Evolutionary conservation across 2,329 filamentous ascomycete species (phyloP), one percentile per base, ranked within the genome.

Genomic region (Arthrobotrys iridis): DNA sequence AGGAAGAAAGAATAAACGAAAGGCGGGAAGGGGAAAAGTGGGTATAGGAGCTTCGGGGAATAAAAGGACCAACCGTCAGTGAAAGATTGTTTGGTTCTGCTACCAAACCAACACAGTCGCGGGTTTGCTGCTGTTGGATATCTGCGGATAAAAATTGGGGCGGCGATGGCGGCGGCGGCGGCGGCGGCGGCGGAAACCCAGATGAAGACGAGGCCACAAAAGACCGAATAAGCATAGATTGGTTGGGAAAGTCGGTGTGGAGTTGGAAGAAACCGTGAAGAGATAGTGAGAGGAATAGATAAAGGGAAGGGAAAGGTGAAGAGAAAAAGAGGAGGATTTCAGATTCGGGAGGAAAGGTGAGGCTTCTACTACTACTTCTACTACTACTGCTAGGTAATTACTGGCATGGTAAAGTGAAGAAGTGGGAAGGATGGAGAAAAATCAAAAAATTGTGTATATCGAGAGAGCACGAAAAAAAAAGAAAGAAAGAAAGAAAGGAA

Each of bases 21-120:
- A 81, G 82, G 82, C 80, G 80, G 81, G 81, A 80, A 84, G 82
- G 80, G 83, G 80, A 74, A 79, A 80, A 75, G 81, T 26, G 15
- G 24, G 58, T 28, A 59, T 37, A 40, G 45, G 45, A 26, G 78
- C 82, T 72, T 20, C 24, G 46, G 65, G 63, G 28, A 57, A 71
- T 26, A 45, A 63, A 60, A 52, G 63, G 57, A 67, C 60, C 26
- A 66, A 59, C 43, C 35, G 35, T 41, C 40, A 46, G 58, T 24
- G 40, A 62, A 35, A 67, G 30, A 33, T 63, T 33, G 50, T 65
- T 62, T 62, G 22, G 26, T 46, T 22, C 43, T 64, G 52, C 18
- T 58, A 33, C 48, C 3, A 18, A 24, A 37, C 33, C 37, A 67
- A 58, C 55, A 59, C 40, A 59, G 37, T 26, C 37, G 33, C 40